Percentiles rank a stretch among this genome's conserved stretches.
Evolutionary conservation across 371 early-diverging fungal species (phyloP).

Genomic region (Rhizopus sp.): DNA sequence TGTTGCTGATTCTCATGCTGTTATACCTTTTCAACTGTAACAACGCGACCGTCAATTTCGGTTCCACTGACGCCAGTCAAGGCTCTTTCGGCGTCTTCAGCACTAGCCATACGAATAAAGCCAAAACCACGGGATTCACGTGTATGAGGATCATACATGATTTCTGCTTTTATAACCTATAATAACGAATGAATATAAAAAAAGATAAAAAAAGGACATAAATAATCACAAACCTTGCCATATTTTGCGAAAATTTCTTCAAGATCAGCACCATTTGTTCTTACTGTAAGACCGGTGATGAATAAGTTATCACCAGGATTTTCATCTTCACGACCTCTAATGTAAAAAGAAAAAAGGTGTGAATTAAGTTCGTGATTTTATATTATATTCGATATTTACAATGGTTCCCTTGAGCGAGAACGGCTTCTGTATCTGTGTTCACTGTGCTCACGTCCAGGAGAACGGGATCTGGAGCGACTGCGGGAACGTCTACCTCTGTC

Average conservation of each 20-base stretch:
- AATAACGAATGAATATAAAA: not conserved
- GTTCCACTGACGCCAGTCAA: constrained; percentile 57
- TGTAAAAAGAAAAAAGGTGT: not conserved
- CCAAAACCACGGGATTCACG: constrained; percentile 85
- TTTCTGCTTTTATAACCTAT: constrained; percentile 70
- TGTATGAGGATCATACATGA: constrained; percentile 82
- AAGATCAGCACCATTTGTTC: constrained; percentile 64
- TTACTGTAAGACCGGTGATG: constrained; percentile 69
- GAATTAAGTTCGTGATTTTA: not conserved
- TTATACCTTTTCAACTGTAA: constrained; percentile 75
- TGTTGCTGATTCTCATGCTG: not conserved
- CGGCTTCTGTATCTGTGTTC: constrained; percentile 55
- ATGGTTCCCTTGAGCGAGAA: constrained; percentile 45
- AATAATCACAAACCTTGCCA: constrained; percentile 59
- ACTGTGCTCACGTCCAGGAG: constrained; percentile 45
- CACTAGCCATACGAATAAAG: constrained; percentile 75
- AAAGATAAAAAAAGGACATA: not conserved
- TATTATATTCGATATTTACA: constrained; percentile 23
- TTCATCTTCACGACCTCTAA: constrained; percentile 28
- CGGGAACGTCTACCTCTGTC: constrained; percentile 49
- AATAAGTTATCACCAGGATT: constrained; percentile 83
- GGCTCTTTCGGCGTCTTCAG: constrained; percentile 79
- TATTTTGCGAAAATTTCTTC: constrained; percentile 75
- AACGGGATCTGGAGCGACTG: constrained; percentile 51
- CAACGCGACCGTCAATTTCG: constrained; percentile 73